phyloP scores from a whole-genome alignment of 2,329 filamentous ascomycete genomes.

The Fusarium devonianum region DNA sequence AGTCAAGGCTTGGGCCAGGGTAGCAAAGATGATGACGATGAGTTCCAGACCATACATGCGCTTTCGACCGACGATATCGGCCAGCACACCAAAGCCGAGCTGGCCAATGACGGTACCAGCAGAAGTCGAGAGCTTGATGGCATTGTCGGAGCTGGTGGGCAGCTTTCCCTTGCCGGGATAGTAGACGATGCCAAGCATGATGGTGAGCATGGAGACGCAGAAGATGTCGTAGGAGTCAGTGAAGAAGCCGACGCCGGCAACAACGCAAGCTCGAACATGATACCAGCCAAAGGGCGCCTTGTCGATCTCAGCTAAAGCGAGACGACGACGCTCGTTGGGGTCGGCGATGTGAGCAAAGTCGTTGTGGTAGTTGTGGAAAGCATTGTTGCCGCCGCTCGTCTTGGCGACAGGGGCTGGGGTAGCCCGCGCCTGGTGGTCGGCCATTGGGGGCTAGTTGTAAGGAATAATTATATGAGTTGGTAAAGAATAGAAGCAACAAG shows the following conservation, averaged over 20 bases:
- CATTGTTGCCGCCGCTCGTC: slow-evolving; percentile 71
- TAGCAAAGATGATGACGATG: slow-evolving; percentile 81
- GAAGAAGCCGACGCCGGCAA: slow-evolving; percentile 88
- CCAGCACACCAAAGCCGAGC: slow-evolving; percentile 77
- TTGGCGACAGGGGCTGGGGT: slow-evolving; percentile 44
- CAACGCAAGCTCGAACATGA: slow-evolving; percentile 77
- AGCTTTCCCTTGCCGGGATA: slow-evolving; percentile 67
- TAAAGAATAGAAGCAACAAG: not conserved
- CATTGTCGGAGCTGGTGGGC: slow-evolving; percentile 73
- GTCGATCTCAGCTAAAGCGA: slow-evolving; percentile 83
- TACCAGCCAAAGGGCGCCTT: slow-evolving; percentile 86
- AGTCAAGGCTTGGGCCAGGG: slow-evolving; percentile 73
- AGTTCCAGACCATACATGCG: slow-evolving; percentile 76
- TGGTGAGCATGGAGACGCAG: slow-evolving; percentile 74
- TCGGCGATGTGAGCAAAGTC: slow-evolving; percentile 71
- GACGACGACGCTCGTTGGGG: slow-evolving; percentile 78
- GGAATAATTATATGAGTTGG: not conserved
- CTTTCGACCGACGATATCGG: slow-evolving; percentile 80
- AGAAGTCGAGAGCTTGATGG: slow-evolving; percentile 86
- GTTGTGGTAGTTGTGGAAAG: slow-evolving; percentile 81
- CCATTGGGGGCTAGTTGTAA: slow-evolving; percentile 15
- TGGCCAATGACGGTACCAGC: slow-evolving; percentile 86
- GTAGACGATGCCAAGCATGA: slow-evolving; percentile 82
- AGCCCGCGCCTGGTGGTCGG: slow-evolving; percentile 16
- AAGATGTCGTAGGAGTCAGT: slow-evolving; percentile 89